A percentile compares a stretch with the other conserved stretches of the same genome.
Evolutionary conservation across 306 rosid species (phyloP).

Genomic region (Citrullus amarus): DNA sequence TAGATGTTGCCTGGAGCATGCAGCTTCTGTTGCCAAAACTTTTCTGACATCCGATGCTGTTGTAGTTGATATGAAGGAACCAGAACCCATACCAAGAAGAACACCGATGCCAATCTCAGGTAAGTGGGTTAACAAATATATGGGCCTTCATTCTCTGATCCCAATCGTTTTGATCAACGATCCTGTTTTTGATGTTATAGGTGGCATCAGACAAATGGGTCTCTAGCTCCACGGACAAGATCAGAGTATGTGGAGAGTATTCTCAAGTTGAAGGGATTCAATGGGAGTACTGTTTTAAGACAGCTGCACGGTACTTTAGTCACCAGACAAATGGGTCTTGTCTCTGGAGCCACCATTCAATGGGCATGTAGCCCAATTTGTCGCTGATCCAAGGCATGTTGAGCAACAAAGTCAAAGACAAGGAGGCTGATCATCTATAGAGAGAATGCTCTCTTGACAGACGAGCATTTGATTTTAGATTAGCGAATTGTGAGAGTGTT

Average conservation of each 20-base stretch:
- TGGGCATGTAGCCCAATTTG: background rate
- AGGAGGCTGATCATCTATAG: background rate
- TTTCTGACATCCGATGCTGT: constrained; percentile 80
- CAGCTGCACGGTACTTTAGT: background rate
- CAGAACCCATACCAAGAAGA: constrained; percentile 23
- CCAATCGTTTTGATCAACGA: background rate
- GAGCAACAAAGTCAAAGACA: background rate
- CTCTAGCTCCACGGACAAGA: background rate
- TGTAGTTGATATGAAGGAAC: constrained; percentile 48
- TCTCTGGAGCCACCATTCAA: background rate
- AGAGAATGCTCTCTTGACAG: background rate
- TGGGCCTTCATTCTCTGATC: background rate
- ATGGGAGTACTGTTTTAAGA: background rate
- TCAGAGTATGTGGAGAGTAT: background rate
- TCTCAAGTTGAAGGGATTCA: background rate
- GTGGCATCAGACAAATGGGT: background rate
- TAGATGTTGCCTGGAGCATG: constrained; percentile 83
- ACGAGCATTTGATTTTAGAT: background rate
- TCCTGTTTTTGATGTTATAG: background rate
- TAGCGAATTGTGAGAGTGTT: too few relatives aligned
- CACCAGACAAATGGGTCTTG: background rate
- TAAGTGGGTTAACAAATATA: background rate
- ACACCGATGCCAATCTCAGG: constrained; percentile 36
- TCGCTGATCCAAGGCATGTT: background rate
- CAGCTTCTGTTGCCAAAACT: constrained; percentile 77